phyloP scores from a whole-genome alignment of 108 stramenopile genomes.

The Stephanodiscus triporus region DNA sequence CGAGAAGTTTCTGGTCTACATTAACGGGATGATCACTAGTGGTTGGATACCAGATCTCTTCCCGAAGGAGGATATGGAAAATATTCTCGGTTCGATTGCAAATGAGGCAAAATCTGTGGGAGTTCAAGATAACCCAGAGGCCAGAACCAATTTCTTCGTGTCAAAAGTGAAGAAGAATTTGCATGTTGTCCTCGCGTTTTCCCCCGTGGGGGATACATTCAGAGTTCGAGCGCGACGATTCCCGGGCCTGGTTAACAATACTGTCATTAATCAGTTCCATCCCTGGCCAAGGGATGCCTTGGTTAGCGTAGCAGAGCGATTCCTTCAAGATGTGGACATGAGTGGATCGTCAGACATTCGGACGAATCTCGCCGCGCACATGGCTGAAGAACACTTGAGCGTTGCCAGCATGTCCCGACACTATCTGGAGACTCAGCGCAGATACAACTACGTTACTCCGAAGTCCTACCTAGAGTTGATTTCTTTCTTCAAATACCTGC shows the following conservation, averaged over 20 bases:
- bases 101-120: slow-evolving; percentile 85
- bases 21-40: slow-evolving; percentile 87
- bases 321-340: slow-evolving; percentile 80
- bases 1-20: slow-evolving; percentile 89
- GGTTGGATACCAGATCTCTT: slow-evolving; percentile 91
- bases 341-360: slow-evolving; percentile 43
- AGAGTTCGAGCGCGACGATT: slow-evolving; percentile 87
- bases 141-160: slow-evolving; percentile 75
- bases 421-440: slow-evolving; percentile 72
- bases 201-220: slow-evolving; percentile 88
- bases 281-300: slow-evolving; percentile 92
- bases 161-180: slow-evolving; percentile 76
- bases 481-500: slow-evolving; percentile 85
- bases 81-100: slow-evolving; percentile 67
- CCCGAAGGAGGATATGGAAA: slow-evolving; percentile 86
- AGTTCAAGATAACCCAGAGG: slow-evolving; percentile 74
- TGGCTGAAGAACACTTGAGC: slow-evolving; percentile 88
- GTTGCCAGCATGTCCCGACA: slow-evolving; percentile 66
- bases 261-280: slow-evolving; percentile 88
- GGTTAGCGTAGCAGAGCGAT: slow-evolving; percentile 80
- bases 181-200: slow-evolving; percentile 87
- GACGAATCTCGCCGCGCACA: slow-evolving; percentile 74
- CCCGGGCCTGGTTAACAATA: slow-evolving; percentile 89
- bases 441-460: slow-evolving; percentile 93
- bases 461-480: slow-evolving; percentile 91